Evolutionary conservation across 2,329 filamentous ascomycete species (phyloP).

Genomic region (Talaromyces rugulosus): DNA sequence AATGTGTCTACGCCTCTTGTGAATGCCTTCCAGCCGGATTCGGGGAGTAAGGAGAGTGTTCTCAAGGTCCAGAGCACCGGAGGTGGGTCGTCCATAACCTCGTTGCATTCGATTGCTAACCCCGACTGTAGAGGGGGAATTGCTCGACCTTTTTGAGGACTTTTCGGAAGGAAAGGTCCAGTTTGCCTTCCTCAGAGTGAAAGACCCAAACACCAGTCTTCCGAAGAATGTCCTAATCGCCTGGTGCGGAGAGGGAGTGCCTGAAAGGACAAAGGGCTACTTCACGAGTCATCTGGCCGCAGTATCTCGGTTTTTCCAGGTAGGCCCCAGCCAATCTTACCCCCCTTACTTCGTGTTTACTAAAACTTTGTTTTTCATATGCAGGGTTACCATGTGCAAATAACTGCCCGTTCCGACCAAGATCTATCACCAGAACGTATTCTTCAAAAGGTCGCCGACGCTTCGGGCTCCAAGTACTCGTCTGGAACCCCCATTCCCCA

Average conservation of each 20-base stretch:
- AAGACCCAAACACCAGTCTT: constrained; percentile 83
- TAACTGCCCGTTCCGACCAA: constrained; percentile 86
- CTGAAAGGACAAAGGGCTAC: constrained; percentile 97
- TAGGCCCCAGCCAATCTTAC: constrained; percentile 23
- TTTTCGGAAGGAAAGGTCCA: constrained; percentile 96
- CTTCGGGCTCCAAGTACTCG: constrained; percentile 92
- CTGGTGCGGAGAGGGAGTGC: constrained; percentile 96
- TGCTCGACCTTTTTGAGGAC: constrained; percentile 85
- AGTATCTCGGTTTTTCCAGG: constrained; percentile 86
- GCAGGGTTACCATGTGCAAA: constrained; percentile 90
- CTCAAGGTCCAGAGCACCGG: constrained; percentile 91
- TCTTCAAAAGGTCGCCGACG: constrained; percentile 88
- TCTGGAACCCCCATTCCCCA: constrained; percentile 50
- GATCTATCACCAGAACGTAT: constrained; percentile 86
- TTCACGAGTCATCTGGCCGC: constrained; percentile 91
- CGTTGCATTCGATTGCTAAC: neutral
- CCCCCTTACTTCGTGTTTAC: neutral
- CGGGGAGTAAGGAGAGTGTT: constrained; percentile 82
- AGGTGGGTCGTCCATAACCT: constrained; percentile 51
- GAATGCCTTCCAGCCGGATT: constrained; percentile 84
- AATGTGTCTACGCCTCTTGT: constrained; percentile 86
- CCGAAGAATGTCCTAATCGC: constrained; percentile 92
- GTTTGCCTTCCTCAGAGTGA: constrained; percentile 95
- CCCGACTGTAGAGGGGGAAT: constrained; percentile 70
- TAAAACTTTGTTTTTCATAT: neutral